phyloP scores from a whole-genome alignment of 257 asterid species.

The Solanum neorickii region DNA sequence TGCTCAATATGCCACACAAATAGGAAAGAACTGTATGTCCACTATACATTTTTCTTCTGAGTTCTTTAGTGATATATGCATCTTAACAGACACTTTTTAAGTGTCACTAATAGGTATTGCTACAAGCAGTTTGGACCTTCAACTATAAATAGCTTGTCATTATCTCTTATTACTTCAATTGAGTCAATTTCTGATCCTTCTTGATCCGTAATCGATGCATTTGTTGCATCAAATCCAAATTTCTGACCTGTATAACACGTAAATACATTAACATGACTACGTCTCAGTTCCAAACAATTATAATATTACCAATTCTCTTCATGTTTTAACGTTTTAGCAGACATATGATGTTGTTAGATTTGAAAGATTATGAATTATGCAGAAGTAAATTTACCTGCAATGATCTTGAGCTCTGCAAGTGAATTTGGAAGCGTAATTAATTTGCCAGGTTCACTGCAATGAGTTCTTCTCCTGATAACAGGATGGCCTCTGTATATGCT shows the following conservation, averaged over 20 bases:
- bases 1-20: not conserved
- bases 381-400: constrained; percentile 41
- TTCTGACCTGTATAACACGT: constrained; percentile 47
- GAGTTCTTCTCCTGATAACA: constrained; percentile 18
- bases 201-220: constrained; percentile 46
- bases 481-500: constrained; percentile 80
- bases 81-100: not conserved
- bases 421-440: constrained; percentile 47
- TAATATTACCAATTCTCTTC: not conserved
- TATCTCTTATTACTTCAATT: constrained; percentile 83
- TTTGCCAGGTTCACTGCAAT: constrained; percentile 56
- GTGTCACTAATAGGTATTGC: not conserved
- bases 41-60: not conserved
- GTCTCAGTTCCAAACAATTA: not conserved
- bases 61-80: not conserved
- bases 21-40: not conserved
- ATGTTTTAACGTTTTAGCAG: not conserved
- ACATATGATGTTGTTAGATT: not conserved
- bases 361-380: not conserved
- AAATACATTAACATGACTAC: not conserved
- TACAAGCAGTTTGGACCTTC: not conserved
- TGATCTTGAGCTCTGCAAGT: constrained; percentile 43
- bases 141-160: constrained; percentile 57
- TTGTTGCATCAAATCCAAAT: constrained; percentile 69
- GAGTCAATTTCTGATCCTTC: constrained; percentile 82